Conservation (phyloP, 805 yeast genomes). For the Kuraishia ogatae region DNA sequence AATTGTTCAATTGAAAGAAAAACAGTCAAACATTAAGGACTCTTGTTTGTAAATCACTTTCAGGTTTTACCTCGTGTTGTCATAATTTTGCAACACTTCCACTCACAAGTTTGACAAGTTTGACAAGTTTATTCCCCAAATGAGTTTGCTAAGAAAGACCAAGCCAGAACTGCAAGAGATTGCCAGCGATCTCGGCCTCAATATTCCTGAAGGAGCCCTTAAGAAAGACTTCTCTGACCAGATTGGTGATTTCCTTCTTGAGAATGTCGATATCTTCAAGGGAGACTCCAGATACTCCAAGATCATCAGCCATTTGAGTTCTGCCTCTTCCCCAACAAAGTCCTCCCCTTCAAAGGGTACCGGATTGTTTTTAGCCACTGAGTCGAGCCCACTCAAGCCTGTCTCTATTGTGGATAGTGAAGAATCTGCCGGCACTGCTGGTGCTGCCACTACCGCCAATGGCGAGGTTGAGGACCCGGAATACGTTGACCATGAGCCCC, state of each 20-base stretch:
- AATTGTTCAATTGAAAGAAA: background rate
- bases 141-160: conserved; percentile 20
- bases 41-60: no score
- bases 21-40: background rate
- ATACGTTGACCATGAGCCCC: conserved; percentile 5
- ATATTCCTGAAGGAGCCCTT: conserved; percentile 13
- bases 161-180: conserved; percentile 21
- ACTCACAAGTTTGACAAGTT: no score
- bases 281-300: conserved; percentile 18
- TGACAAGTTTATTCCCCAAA: background rate
- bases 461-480: conserved; percentile 7
- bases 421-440: conserved; percentile 9
- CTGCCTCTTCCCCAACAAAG: conserved; percentile 5
- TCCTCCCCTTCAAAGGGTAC: background rate
- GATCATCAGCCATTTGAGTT: conserved; percentile 11
- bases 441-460: conserved; percentile 2
- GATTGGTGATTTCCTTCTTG: conserved; percentile 13
- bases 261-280: conserved; percentile 13
- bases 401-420: conserved; percentile 8
- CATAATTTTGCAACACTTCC: no score
- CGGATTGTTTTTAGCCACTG: background rate
- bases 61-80: no score
- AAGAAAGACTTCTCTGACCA: conserved; percentile 19
- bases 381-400: background rate
- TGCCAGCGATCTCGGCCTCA: conserved; percentile 19